Conservation (phyloP, 164 flowering plant species). For the Chimonanthus salicifolius region DNA sequence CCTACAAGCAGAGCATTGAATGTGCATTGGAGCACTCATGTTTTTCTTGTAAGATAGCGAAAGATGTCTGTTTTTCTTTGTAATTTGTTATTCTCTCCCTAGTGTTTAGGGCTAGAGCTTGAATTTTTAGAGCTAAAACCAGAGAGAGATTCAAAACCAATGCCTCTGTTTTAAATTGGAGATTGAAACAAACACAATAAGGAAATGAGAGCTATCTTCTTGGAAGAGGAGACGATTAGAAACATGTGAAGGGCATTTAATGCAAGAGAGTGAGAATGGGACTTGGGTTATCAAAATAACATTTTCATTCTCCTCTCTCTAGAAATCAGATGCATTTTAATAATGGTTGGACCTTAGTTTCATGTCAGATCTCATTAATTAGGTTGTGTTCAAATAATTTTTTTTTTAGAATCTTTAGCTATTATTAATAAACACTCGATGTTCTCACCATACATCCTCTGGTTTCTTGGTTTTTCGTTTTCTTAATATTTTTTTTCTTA, state of each 20-base stretch:
- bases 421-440: no score
- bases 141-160: no score
- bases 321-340: constrained; percentile 1
- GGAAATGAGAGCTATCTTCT: constrained; percentile 12
- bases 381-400: neutral
- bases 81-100: neutral
- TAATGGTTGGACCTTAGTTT: constrained; percentile 8
- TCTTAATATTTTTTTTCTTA: no score
- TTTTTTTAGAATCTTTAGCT: no score
- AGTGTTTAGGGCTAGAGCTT: constrained; percentile 5
- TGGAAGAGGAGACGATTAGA: constrained; percentile 6
- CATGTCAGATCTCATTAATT: constrained; percentile 9
- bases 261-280: constrained; percentile 4
- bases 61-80: constrained; percentile 13
- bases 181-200: neutral
- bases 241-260: constrained; percentile 14
- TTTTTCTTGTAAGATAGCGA: constrained; percentile 5
- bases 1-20: constrained; percentile 3
- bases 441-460: no score
- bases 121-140: neutral
- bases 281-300: constrained; percentile 5
- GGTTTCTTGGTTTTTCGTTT: no score
- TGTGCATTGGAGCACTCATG: constrained; percentile 10
- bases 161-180: no score
- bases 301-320: constrained; percentile 9